Conservation (phyloP, 2,329 filamentous ascomycete species). For the Chaetomium sp. region DNA sequence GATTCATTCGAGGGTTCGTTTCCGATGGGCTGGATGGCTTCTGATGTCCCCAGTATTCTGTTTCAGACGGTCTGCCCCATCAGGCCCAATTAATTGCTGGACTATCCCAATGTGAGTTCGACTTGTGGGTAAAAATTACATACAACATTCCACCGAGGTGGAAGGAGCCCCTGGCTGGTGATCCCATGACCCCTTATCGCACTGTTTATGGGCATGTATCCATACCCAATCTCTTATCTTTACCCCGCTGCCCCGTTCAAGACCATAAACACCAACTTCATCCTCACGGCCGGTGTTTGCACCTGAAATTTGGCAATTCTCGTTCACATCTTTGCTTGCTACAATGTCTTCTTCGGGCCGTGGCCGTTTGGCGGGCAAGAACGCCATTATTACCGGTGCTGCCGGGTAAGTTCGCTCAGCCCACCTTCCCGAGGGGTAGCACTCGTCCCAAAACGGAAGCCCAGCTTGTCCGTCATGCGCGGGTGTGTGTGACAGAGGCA, state of each 20-base stretch:
- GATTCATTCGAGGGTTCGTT: too few relatives aligned
- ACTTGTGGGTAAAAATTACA: background rate
- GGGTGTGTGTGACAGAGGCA: constrained; percentile 6
- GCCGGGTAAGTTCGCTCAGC: constrained; percentile 58
- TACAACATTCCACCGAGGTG: background rate
- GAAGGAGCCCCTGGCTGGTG: background rate
- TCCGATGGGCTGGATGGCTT: too few relatives aligned
- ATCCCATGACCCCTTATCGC: constrained; percentile 8
- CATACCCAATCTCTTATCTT: constrained; percentile 1
- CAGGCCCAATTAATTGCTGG: too few relatives aligned
- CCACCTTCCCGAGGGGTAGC: background rate
- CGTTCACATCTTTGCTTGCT: background rate
- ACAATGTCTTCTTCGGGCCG: constrained; percentile 18
- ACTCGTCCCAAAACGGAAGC: background rate
- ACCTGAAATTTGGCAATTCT: background rate
- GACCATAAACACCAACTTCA: background rate
- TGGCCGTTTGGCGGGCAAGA: constrained; percentile 54
- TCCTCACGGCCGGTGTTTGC: background rate
- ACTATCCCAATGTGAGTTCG: background rate
- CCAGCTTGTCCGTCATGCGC: background rate
- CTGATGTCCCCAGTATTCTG: too few relatives aligned
- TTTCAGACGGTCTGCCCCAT: too few relatives aligned
- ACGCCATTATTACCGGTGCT: constrained; percentile 72
- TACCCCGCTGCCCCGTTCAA: background rate
- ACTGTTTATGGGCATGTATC: background rate